Conservation (phyloP, 2,329 filamentous ascomycete genomes). For the Penicillium sclerotigenum region DNA sequence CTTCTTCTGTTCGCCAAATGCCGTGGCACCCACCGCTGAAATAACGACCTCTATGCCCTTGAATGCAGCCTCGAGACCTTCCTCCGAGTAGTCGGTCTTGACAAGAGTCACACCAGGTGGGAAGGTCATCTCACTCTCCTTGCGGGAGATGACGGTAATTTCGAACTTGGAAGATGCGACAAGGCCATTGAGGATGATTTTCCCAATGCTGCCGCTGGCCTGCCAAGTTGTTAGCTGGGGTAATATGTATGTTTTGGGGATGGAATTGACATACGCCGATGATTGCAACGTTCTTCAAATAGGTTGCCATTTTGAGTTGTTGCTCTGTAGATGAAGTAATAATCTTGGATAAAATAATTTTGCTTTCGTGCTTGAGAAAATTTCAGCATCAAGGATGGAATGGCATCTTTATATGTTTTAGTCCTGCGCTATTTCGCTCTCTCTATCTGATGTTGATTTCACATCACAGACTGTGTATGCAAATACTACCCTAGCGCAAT, state of each 20-base stretch:
- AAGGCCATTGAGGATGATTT: slow-evolving; percentile 21
- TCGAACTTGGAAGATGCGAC: slow-evolving; percentile 14
- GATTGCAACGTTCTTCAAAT: slow-evolving; percentile 14
- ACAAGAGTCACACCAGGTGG: slow-evolving; percentile 18
- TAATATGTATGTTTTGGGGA: background rate
- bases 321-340: background rate
- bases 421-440: background rate
- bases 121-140: slow-evolving; percentile 20
- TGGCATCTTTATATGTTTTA: background rate
- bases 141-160: slow-evolving; percentile 27
- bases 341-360: background rate
- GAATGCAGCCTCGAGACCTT: slow-evolving; percentile 24
- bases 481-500: background rate
- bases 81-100: slow-evolving; percentile 26
- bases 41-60: slow-evolving; percentile 32
- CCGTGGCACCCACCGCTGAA: slow-evolving; percentile 26
- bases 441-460: background rate
- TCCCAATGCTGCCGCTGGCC: slow-evolving; percentile 27
- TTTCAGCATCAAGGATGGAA: background rate
- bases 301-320: slow-evolving; percentile 2
- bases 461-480: background rate
- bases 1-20: slow-evolving; percentile 28
- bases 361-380: background rate
- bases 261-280: slow-evolving; percentile 16
- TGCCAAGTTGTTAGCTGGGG: slow-evolving; percentile 5